Evolutionary conservation across 371 early-diverging fungal genomes (phyloP).

Genomic region (Amoeboaphelidium occidentale): DNA sequence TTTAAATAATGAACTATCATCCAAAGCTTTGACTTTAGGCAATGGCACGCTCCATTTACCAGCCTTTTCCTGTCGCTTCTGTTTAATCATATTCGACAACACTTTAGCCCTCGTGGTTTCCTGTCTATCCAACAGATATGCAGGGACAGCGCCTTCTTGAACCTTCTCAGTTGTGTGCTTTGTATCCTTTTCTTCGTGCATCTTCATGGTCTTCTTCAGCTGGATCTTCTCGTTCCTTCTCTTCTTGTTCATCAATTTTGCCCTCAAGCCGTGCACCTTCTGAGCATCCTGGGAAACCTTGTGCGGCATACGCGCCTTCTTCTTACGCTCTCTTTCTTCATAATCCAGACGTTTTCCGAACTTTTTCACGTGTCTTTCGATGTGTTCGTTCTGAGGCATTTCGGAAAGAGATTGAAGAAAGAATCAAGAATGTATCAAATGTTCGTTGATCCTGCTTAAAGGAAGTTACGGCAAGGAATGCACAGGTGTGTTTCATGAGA

Average conservation of each 20-base stretch:
- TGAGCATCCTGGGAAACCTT: slow-evolving; percentile 73
- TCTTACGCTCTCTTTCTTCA: slow-evolving; percentile 91
- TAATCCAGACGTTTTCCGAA: slow-evolving; percentile 94
- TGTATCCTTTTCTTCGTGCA: slow-evolving; percentile 84
- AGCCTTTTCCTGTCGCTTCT: slow-evolving; percentile 98
- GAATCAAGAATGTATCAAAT: too few relatives aligned
- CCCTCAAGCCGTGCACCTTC: slow-evolving; percentile 94
- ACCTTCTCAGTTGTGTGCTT: slow-evolving; percentile 59
- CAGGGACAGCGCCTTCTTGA: slow-evolving; percentile 84
- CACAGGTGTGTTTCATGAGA: too few relatives aligned
- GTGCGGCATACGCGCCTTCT: slow-evolving; percentile 81
- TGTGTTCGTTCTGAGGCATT: slow-evolving; percentile 98
- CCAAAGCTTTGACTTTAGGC: slow-evolving; percentile 95
- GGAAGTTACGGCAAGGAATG: too few relatives aligned
- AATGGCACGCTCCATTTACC: slow-evolving; percentile 87
- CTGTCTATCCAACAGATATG: slow-evolving; percentile 97
- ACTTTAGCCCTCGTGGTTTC: slow-evolving; percentile 88
- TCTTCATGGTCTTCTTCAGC: slow-evolving; percentile 97
- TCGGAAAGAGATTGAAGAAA: not conserved
- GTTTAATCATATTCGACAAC: slow-evolving; percentile 96
- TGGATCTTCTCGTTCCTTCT: slow-evolving; percentile 97
- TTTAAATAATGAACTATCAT: slow-evolving; percentile 98
- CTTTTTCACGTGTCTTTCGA: slow-evolving; percentile 95
- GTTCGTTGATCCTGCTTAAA: too few relatives aligned
- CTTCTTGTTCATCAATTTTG: slow-evolving; percentile 97